phyloP scores from a whole-genome alignment of 2,329 filamentous ascomycete genomes.

The Chrysoporthe cubensis region DNA sequence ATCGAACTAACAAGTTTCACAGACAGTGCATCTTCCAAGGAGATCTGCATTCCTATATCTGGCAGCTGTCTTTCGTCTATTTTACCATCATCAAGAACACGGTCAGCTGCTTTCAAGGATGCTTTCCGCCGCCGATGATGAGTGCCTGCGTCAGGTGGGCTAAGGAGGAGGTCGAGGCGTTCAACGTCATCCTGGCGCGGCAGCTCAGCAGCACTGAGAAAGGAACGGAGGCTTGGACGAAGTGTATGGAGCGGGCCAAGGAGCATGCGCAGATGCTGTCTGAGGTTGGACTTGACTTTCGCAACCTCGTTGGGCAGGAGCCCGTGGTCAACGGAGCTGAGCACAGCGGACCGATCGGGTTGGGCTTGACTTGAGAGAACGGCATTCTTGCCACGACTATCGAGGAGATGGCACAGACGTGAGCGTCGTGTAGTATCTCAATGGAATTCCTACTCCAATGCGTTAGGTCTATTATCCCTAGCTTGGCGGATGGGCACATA shows the following conservation, averaged over 20 bases:
- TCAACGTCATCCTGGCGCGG: slow-evolving; percentile 79
- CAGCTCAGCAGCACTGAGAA: slow-evolving; percentile 86
- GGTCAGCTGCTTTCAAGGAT: slow-evolving; percentile 82
- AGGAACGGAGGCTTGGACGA: slow-evolving; percentile 75
- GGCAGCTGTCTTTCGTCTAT: slow-evolving; percentile 93
- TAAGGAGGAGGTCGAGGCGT: slow-evolving; percentile 91
- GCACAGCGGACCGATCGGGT: slow-evolving; percentile 43
- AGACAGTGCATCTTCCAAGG: slow-evolving; percentile 96
- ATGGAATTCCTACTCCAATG: background rate
- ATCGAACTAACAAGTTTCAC: slow-evolving; percentile 33
- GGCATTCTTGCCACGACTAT: background rate
- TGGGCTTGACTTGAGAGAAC: slow-evolving; percentile 43
- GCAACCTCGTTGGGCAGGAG: slow-evolving; percentile 73
- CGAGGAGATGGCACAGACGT: background rate
- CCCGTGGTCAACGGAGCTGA: slow-evolving; percentile 36
- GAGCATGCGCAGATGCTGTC: slow-evolving; percentile 79
- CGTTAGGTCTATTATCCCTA: background rate
- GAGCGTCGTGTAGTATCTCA: background rate
- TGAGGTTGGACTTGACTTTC: slow-evolving; percentile 90
- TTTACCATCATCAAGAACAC: slow-evolving; percentile 95
- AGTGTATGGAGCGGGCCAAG: slow-evolving; percentile 81
- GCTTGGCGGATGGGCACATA: background rate
- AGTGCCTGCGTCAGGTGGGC: slow-evolving; percentile 97
- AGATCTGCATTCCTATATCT: slow-evolving; percentile 89
- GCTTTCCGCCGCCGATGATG: slow-evolving; percentile 85